A percentile compares a stretch with the other conserved stretches of the same genome.
Evolutionary conservation across 768 basidiomycete species (phyloP).

Genomic region (Macrolepiota dolichaula): DNA sequence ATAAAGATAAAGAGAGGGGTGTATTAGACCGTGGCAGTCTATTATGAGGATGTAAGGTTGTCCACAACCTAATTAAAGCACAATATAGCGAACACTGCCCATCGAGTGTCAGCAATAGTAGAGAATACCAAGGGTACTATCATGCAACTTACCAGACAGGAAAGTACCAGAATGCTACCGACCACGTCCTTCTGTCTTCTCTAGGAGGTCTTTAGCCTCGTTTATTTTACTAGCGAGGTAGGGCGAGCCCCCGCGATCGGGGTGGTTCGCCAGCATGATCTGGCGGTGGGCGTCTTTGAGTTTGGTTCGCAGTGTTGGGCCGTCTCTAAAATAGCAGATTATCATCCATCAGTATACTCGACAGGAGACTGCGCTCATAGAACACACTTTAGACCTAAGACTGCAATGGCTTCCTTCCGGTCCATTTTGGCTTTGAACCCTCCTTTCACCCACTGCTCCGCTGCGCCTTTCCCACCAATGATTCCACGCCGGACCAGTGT

Average conservation of each 20-base stretch:
- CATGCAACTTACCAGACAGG: neutral
- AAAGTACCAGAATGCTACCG: slow-evolving; percentile 19
- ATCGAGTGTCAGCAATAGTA: neutral
- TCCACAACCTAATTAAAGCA: slow-evolving; percentile 5
- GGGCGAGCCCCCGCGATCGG: slow-evolving; percentile 97
- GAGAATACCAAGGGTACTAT: neutral
- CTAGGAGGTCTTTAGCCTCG: slow-evolving; percentile 92
- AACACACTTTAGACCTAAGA: slow-evolving; percentile 89
- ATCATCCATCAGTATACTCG: neutral
- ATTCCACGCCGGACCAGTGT: slow-evolving; percentile 63
- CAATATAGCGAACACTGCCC: neutral
- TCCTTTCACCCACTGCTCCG: slow-evolving; percentile 87
- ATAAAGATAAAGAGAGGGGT: slow-evolving; percentile 4
- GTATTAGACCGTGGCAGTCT: slow-evolving; percentile 7
- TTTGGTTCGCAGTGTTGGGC: slow-evolving; percentile 65
- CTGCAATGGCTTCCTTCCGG: slow-evolving; percentile 84
- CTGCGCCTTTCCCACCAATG: slow-evolving; percentile 55
- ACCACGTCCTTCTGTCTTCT: slow-evolving; percentile 64
- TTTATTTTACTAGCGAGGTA: slow-evolving; percentile 99
- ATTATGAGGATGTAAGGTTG: neutral
- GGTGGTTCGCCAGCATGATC: slow-evolving; percentile 98
- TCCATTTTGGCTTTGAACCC: slow-evolving; percentile 98
- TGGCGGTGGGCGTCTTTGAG: slow-evolving; percentile 95
- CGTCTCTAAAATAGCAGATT: slow-evolving; percentile 56
- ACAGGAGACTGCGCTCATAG: slow-evolving; percentile 1